Evolutionary conservation across 164 flowering plant species (phyloP).

Genomic region (Pachysandra terminalis): DNA sequence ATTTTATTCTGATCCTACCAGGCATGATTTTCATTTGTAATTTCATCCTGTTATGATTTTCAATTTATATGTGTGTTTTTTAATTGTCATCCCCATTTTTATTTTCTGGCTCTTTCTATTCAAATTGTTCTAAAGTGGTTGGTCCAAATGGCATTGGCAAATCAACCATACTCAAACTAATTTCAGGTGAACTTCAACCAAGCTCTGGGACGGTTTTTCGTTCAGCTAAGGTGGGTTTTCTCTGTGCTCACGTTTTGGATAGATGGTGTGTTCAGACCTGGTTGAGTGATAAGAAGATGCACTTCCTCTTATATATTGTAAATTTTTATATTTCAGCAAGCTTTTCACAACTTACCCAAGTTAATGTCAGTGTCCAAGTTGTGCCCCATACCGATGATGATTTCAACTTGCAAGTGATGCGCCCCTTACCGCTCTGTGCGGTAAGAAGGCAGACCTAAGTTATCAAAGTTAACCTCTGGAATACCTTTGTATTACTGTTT

Average conservation of each 20-base stretch:
- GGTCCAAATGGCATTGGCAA: conserved; percentile 99
- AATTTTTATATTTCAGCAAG: too few relatives aligned
- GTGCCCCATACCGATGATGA: too few relatives aligned
- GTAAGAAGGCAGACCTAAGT: too few relatives aligned
- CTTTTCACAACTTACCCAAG: too few relatives aligned
- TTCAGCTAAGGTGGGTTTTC: conserved; percentile 78
- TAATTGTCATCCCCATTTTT: background rate
- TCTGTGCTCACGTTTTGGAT: background rate
- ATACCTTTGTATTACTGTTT: too few relatives aligned
- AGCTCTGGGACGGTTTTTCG: conserved; percentile 97
- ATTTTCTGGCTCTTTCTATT: background rate
- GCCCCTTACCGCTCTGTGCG: too few relatives aligned
- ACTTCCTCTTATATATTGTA: too few relatives aligned
- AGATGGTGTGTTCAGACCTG: too few relatives aligned
- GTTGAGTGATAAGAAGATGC: too few relatives aligned
- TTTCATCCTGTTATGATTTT: background rate
- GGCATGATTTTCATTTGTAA: background rate
- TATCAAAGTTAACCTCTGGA: too few relatives aligned
- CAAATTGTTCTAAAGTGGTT: conserved; percentile 63
- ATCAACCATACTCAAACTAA: conserved; percentile 92
- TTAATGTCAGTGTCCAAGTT: too few relatives aligned
- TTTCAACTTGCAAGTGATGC: too few relatives aligned
- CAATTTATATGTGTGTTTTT: background rate
- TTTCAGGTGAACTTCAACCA: conserved; percentile 96
- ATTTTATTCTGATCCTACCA: background rate